phyloP scores from a whole-genome alignment of 2,329 filamentous ascomycete genomes.

The Monascus ruber region DNA sequence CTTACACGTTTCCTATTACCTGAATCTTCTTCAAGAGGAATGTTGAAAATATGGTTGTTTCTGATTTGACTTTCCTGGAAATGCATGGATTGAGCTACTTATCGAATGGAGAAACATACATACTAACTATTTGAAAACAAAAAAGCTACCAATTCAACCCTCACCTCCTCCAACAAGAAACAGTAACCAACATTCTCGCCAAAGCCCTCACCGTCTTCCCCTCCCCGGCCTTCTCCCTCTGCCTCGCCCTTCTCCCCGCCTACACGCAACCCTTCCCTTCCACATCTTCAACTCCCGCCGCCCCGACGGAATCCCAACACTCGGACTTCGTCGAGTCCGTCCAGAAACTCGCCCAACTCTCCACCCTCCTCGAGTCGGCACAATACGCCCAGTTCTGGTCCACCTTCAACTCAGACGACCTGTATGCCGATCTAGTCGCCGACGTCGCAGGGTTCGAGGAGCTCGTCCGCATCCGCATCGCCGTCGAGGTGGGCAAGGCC shows the following conservation, averaged over 20 bases:
- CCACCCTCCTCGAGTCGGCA: slow-evolving; percentile 76
- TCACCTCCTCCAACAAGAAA: slow-evolving; percentile 90
- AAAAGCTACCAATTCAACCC: slow-evolving; percentile 98
- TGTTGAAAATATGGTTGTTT: slow-evolving; percentile 66
- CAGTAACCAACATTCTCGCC: slow-evolving; percentile 97
- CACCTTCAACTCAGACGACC: slow-evolving; percentile 81
- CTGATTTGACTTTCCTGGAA: slow-evolving; percentile 41
- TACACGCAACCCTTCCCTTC: slow-evolving; percentile 57
- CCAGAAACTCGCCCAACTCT: slow-evolving; percentile 71
- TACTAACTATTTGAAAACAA: no score
- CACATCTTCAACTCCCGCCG: slow-evolving; percentile 28
- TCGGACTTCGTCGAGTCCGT: slow-evolving; percentile 70
- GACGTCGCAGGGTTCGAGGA: slow-evolving; percentile 95
- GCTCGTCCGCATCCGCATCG: slow-evolving; percentile 79
- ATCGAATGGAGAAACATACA: no score
- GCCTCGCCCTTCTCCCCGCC: slow-evolving; percentile 84
- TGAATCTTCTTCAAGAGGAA: slow-evolving; percentile 49
- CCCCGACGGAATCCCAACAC: slow-evolving; percentile 28
- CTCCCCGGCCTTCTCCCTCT: slow-evolving; percentile 85
- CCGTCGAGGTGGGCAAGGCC: slow-evolving; percentile 69
- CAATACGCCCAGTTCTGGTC: slow-evolving; percentile 91
- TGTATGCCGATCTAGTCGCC: slow-evolving; percentile 89
- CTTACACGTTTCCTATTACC: slow-evolving; percentile 98
- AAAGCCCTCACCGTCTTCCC: slow-evolving; percentile 97
- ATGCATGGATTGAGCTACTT: no score